phyloP scores from a whole-genome alignment of 2,329 filamentous ascomycete genomes.

The Fusarium subtropicale region DNA sequence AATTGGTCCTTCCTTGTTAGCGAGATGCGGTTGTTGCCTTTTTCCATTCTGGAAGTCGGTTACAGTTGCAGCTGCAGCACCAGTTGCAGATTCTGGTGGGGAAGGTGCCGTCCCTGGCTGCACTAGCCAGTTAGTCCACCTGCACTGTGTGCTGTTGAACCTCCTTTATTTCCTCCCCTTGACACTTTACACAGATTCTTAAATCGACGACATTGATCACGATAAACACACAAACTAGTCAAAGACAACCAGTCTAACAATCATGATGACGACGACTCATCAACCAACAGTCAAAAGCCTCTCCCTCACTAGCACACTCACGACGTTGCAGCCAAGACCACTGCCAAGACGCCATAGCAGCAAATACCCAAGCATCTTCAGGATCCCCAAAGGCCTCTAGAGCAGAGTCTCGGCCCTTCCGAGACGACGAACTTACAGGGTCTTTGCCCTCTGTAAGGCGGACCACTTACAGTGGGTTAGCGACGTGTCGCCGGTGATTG shows the following conservation, averaged over 20 bases:
- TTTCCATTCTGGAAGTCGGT: neutral
- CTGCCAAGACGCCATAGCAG: conserved; percentile 31
- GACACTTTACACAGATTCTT: conserved; percentile 7
- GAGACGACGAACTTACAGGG: conserved; percentile 23
- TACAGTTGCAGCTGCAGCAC: neutral
- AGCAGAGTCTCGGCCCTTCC: conserved; percentile 32
- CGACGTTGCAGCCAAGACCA: conserved; percentile 33
- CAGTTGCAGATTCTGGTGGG: neutral
- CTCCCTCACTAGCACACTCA: conserved; percentile 6
- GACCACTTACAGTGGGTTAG: conserved; percentile 33
- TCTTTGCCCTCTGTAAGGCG: conserved; percentile 26
- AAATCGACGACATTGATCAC: conserved; percentile 13
- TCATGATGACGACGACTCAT: conserved; percentile 20
- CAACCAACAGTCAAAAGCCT: conserved; percentile 1
- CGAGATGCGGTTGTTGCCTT: conserved; percentile 1
- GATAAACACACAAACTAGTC: neutral
- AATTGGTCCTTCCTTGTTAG: conserved; percentile 7
- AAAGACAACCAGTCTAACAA: neutral
- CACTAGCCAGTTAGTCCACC: neutral
- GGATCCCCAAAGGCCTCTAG: neutral
- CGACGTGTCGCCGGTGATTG: conserved; percentile 26
- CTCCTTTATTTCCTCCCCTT: neutral
- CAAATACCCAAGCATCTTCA: conserved; percentile 20
- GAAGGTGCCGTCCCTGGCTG: conserved; percentile 2
- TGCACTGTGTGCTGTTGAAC: conserved; percentile 1